Evolutionary conservation across 2,329 filamentous ascomycete species (phyloP), one percentile per base, ranked within the genome.

Genomic region (Ceratocystis harringtonii): DNA sequence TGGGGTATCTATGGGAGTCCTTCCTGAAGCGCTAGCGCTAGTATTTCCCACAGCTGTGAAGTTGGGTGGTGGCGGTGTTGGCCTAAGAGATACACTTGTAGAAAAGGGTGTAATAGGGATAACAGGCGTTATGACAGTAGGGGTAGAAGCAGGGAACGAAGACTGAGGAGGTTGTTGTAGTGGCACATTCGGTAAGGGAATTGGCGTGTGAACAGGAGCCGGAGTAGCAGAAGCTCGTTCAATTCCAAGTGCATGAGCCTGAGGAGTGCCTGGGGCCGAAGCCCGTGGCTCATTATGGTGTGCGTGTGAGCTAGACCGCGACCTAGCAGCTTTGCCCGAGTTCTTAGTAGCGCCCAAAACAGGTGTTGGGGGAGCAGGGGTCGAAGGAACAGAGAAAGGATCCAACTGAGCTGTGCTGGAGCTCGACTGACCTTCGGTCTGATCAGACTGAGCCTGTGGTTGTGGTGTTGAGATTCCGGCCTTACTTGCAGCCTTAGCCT

Each of bases 231-330:
- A 63, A 15, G 45, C 43, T 12, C 48, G 58, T 5, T 62, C 61
- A 43, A 32, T 66, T 1, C 28, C 44, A 32, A 30, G 32, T 15
- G 79, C 78, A 66, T 74, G 70, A 65, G 71, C 71, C 61, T 79
- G 80, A 41, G 72, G 72, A 60, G 76, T 72, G 55, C 71, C 72
- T 57, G 62, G 62, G n/a, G 48, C 60, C 8, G 76, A 71, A n/a
- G 74, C 70, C 50, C 74, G 74, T 12, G 73, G 70, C n/a, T 83
- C 81, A 1, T 75, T 70, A 43, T 73, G 75, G 48, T 78, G 77
- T 30, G 75, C 79, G 41, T 79, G 78, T 17, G 82, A 84, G 67
- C 78, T 81, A 19, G 81, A 83, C 58, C 81, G 77, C 4, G 81
- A 83, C 60, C 82, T 77, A 61, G 77, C 75, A 69, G 81, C 81